Evolutionary conservation across 495 filamentous ascomycete genomes (phyloP), one percentile per base, ranked within the genome.

Genomic region (Penicillium malachiteum): DNA sequence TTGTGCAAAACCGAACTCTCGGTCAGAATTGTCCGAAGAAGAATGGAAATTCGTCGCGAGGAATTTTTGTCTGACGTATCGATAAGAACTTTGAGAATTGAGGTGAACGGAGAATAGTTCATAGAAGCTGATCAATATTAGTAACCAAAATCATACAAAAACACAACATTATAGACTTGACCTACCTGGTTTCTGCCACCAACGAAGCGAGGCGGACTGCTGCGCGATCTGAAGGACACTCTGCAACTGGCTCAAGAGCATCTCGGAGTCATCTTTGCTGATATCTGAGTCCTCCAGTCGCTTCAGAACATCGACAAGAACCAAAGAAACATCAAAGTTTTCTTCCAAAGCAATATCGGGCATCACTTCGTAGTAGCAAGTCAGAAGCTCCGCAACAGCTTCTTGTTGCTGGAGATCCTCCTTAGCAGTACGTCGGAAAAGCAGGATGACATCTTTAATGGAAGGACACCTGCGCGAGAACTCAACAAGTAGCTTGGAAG

Each of bases 281-380:
- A 74, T 32, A 7, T 69, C 71, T 1, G 59, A 14, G 12, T 76
- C 62, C 12, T 85, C 80, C 6, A 81, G 52, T 39, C 76, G 70
- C 45, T 77, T 73, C 41, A 96, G 70, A 7, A 84, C 79, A 48
- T 84, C 79, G 13, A 87, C 81, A n/a, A 97, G 71, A 13, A 88
- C 73, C 5, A 86, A 69, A 0, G 91, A 90, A 13, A 93, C 87
- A 68, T 97, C 95, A 58, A 96, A 91, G 48, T 84, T 91, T 48
- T 92, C 89, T 53, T 86, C 84, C 31, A 95, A 72, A 0, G 91
- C 91, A 16, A 90, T 71, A 61, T 91, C 85, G 3, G 94, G 91
- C 21, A 91, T 74, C 3, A 91, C 80, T 60, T 91, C 82, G 64
- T 92, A 96, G 68, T 90, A 97, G 32, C 87, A 78, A 26, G 82